Evolutionary conservation across 495 filamentous ascomycete species (phyloP).

Genomic region (Lophiotrema nucula): DNA sequence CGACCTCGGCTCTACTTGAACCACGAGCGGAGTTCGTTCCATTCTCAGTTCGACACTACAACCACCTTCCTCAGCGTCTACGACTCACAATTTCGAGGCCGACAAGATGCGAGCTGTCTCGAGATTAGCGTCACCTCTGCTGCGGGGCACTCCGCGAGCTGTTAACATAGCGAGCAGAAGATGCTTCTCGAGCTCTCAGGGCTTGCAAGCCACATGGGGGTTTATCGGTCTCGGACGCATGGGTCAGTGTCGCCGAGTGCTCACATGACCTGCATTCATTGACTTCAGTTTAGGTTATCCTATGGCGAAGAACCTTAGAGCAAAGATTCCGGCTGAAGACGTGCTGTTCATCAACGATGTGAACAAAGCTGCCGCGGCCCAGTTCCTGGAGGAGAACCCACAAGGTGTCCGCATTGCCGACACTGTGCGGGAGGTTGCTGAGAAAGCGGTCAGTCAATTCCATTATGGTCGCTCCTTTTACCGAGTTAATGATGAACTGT

Average conservation of each 20-base stretch:
- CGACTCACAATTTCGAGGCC: background rate
- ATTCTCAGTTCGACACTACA: constrained; percentile 6
- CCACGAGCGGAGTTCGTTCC: constrained; percentile 11
- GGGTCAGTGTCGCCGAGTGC: constrained; percentile 33
- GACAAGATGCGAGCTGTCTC: constrained; percentile 23
- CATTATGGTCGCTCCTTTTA: no score
- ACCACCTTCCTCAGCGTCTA: background rate
- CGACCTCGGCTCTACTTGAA: constrained; percentile 26
- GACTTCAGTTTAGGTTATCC: constrained; percentile 45
- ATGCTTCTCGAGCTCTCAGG: constrained; percentile 32
- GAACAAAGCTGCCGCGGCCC: constrained; percentile 41
- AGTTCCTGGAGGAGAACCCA: constrained; percentile 41
- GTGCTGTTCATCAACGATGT: constrained; percentile 50
- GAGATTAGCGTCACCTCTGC: constrained; percentile 20
- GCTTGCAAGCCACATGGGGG: constrained; percentile 38
- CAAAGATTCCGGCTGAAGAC: constrained; percentile 43
- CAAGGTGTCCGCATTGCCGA: constrained; percentile 40
- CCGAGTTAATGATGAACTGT: constrained; percentile 37
- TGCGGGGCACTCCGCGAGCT: constrained; percentile 8
- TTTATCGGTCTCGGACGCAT: constrained; percentile 48
- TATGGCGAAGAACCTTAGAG: constrained; percentile 53
- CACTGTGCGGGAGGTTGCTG: constrained; percentile 45
- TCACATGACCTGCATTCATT: constrained; percentile 8
- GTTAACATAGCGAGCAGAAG: constrained; percentile 11
- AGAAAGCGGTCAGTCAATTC: constrained; percentile 45